A percentile compares a stretch with the other conserved stretches of the same genome.
These are phyloP conservation scores for Mycena haematopus DNA, from an alignment of 768 basidiomycete species.

Conservation along the genomic window DNA sequence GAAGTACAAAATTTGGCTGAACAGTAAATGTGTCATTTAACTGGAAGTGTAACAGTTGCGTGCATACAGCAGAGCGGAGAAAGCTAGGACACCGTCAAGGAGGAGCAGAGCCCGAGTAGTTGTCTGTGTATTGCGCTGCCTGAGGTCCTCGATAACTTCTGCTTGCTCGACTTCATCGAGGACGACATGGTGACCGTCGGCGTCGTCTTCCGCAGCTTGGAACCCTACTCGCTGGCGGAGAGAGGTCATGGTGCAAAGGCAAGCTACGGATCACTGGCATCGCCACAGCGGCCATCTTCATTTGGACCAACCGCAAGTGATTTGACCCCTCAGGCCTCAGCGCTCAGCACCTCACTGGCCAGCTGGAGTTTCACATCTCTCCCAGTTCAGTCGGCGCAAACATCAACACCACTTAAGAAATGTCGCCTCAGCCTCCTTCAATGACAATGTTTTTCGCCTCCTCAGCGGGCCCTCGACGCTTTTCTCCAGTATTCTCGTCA, in stretches of 20 bases:
- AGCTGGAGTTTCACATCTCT: too few species aligned
- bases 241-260: slow-evolving; percentile 12
- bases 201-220: slow-evolving; percentile 17
- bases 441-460: too few species aligned
- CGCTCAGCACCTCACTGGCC: too few species aligned
- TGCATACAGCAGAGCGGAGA: slow-evolving; percentile 56
- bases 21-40: slow-evolving; percentile 5
- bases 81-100: slow-evolving; percentile 48
- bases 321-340: too few species aligned
- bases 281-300: too few species aligned
- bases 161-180: slow-evolving; percentile 56
- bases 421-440: too few species aligned
- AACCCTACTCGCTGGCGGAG: slow-evolving; percentile 23
- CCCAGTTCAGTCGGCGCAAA: too few species aligned
- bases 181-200: slow-evolving; percentile 1
- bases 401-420: too few species aligned
- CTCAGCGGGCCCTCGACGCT: too few species aligned
- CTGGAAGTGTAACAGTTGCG: slow-evolving; percentile 18
- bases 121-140: slow-evolving; percentile 48
- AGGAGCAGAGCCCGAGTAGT: slow-evolving; percentile 48
- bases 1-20: slow-evolving; percentile 57
- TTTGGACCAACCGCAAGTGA: too few species aligned
- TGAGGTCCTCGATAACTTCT: slow-evolving; percentile 57
- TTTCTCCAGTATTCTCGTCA: too few species aligned
- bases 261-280: too few species aligned